Conservation (phyloP, 345 rosid genomes). For the Cardiospermum halicacabum region DNA sequence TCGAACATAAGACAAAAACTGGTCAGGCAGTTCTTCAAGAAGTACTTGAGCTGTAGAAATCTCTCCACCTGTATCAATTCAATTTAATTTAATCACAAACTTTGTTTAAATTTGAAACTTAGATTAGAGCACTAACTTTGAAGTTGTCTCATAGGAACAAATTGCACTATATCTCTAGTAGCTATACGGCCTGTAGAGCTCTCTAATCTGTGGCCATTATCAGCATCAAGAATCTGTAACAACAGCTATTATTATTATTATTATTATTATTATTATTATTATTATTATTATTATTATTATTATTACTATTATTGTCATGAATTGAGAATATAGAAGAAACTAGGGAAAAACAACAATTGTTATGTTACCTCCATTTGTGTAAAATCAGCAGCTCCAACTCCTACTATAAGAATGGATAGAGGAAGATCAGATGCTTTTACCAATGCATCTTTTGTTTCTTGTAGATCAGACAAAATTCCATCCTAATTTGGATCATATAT, state of each 20-base stretch:
- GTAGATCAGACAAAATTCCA: slow-evolving; percentile 77
- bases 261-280: too few relatives aligned
- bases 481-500: slow-evolving; percentile 61
- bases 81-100: too few relatives aligned
- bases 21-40: slow-evolving; percentile 81
- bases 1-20: slow-evolving; percentile 69
- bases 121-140: slow-evolving; percentile 68
- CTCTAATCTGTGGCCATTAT: slow-evolving; percentile 65
- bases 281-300: too few relatives aligned
- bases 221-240: slow-evolving; percentile 82
- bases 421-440: slow-evolving; percentile 96
- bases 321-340: not conserved
- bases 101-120: too few relatives aligned
- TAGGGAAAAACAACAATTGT: not conserved
- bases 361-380: slow-evolving; percentile 91
- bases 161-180: slow-evolving; percentile 84
- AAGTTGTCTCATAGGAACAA: slow-evolving; percentile 75
- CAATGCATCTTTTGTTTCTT: slow-evolving; percentile 70
- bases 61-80: slow-evolving; percentile 52
- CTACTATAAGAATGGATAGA: slow-evolving; percentile 74
- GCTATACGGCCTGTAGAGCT: slow-evolving; percentile 74
- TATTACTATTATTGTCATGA: too few relatives aligned
- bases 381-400: slow-evolving; percentile 80
- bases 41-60: slow-evolving; percentile 72
- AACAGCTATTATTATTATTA: not conserved